Evolutionary conservation across 768 basidiomycete species (phyloP), one percentile per base, ranked within the genome.

Genomic region (Rubroboletus pulcherrimus): DNA sequence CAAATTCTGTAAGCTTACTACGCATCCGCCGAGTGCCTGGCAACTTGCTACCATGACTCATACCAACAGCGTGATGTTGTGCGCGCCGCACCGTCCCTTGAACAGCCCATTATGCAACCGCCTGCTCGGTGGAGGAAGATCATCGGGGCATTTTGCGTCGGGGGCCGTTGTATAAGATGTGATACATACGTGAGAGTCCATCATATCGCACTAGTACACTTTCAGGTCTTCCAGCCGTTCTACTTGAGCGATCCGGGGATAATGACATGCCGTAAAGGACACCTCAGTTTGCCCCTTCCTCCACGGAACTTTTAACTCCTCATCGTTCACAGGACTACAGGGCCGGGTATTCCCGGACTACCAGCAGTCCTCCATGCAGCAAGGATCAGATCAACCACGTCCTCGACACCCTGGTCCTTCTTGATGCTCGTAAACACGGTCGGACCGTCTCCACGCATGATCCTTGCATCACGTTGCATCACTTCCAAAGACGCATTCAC

Each of bases 381-480:
- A 24, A 94, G 73, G 58, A 98, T 81, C 34, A 98, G 78, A 37
- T 85, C 83, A 15, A 87, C 82, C 8, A 96, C 81, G 58, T 94
- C 91, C 33, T 89, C 83, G 1, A 98, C 84, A 0, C 93, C 93
- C 54, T 81, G 84, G 30, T 76, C 78, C 55, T 91, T 78, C 66
- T 89, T 86, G 53, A 99, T 83, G 61, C 89, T 90, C 0, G 89
- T 81, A 71, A 99, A 98, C 19, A 98, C 65, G 0, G 96, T 99
- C 3, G 96, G 96, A 0, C 96, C 96, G 56, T 87, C 83, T 35
- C 95, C 96, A 29, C 96, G 83, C 95, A 99, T 98, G 57, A 89
- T 73, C 67, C 85, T 94, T 2, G 96, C 83, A 68, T 98, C 96
- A 21, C 94, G 82, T 52, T 84, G 85, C 96, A 99, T 99, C 19